These are phyloP conservation scores for Thermoascus crustaceus DNA, from an alignment of 2,329 filamentous ascomycete species.

Conservation along the genomic window DNA sequence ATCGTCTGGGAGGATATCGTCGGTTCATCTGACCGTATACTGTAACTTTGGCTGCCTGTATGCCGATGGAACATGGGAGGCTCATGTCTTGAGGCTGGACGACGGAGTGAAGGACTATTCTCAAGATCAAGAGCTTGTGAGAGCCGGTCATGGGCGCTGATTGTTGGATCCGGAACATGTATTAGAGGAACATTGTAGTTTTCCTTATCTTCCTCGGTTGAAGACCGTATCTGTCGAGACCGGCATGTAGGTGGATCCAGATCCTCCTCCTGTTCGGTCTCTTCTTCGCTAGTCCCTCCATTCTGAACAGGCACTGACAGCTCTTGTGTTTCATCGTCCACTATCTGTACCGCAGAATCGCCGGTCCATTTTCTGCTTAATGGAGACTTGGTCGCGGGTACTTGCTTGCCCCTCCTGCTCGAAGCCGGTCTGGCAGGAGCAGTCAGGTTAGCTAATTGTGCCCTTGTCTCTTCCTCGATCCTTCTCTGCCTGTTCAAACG, in stretches of 20 bases:
- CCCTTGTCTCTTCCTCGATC: constrained; percentile 26
- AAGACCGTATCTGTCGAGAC: constrained; percentile 21
- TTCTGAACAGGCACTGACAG: constrained; percentile 13
- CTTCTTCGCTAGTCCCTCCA: constrained; percentile 31
- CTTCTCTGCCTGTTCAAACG: constrained; percentile 24
- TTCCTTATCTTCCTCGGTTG: constrained; percentile 41
- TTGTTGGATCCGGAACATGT: constrained; percentile 21
- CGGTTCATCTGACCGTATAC: constrained; percentile 7
- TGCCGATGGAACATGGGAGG: constrained; percentile 2
- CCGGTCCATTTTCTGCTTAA: constrained; percentile 4
- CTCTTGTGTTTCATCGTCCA: constrained; percentile 14
- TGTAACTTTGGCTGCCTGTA: constrained; percentile 1
- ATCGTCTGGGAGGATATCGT: constrained; percentile 23
- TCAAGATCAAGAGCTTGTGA: constrained; percentile 29
- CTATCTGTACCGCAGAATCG: constrained; percentile 6
- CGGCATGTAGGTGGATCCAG: constrained; percentile 16
- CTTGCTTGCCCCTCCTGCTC: constrained; percentile 6
- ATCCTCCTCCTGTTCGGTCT: constrained; percentile 41
- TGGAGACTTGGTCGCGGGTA: constrained; percentile 2
- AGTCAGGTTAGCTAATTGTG: constrained; percentile 28
- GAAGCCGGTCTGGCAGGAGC: constrained; percentile 20
- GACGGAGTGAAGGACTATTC: constrained; percentile 11
- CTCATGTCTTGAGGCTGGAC: constrained; percentile 4
- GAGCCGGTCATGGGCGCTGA: constrained; percentile 29
- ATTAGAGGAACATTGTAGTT: constrained; percentile 28